Evolutionary conservation across 192 early-diverging fungal genomes (phyloP).

Genomic region (Coemansia sp.): DNA sequence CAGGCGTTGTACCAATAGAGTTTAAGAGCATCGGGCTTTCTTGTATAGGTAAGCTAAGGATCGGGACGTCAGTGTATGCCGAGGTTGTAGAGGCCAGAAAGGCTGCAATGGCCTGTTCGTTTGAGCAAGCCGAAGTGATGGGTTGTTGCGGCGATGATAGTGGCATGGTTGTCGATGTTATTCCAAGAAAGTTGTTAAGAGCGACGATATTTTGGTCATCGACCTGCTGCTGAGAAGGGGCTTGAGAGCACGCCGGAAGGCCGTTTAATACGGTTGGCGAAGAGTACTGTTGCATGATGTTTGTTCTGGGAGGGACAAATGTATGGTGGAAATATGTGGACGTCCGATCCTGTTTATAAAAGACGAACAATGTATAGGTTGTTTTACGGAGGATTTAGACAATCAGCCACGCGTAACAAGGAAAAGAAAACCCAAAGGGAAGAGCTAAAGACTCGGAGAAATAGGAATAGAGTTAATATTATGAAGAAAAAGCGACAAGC

Average conservation of each 20-base stretch:
- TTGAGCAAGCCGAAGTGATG: neutral
- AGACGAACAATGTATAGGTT: neutral
- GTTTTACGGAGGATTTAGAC: too few species aligned
- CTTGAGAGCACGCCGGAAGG: neutral
- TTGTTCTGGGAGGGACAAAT: neutral
- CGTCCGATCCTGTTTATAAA: neutral
- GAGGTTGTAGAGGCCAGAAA: constrained; percentile 29
- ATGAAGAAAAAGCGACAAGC: too few species aligned
- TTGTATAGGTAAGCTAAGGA: constrained; percentile 1
- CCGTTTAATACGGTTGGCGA: constrained; percentile 11
- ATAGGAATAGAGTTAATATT: too few species aligned
- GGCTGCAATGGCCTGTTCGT: constrained; percentile 36
- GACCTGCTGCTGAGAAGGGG: constrained; percentile 15
- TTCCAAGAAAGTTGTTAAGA: constrained; percentile 38
- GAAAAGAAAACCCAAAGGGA: too few species aligned
- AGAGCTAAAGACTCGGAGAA: too few species aligned
- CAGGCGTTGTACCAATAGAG: constrained; percentile 36
- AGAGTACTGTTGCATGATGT: constrained; percentile 9
- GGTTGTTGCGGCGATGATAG: constrained; percentile 7
- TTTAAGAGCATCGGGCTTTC: constrained; percentile 31
- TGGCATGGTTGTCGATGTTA: constrained; percentile 6
- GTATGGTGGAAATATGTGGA: neutral
- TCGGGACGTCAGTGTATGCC: constrained; percentile 8
- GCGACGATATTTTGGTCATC: constrained; percentile 34
- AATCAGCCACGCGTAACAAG: too few species aligned